Conservation (phyloP, 2,329 filamentous ascomycete genomes). For the Ilyonectria robusta region DNA sequence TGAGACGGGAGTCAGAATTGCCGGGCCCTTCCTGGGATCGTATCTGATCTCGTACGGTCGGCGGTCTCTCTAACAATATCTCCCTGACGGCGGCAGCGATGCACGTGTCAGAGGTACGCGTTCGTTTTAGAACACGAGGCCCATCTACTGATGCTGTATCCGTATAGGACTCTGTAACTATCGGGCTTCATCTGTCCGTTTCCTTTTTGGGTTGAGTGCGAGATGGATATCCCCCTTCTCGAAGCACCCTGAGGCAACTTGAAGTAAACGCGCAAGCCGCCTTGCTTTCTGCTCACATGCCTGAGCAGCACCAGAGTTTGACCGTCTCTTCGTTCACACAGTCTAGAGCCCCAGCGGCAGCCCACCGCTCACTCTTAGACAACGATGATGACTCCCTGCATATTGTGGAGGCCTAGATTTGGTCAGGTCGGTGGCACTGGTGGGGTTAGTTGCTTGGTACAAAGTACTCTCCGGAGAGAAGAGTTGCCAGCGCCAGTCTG, state of each 20-base stretch:
- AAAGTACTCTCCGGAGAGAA: not conserved
- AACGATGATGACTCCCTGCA: constrained; percentile 25
- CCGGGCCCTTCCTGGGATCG: constrained; percentile 1
- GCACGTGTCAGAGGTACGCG: constrained; percentile 14
- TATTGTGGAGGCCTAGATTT: constrained; percentile 20
- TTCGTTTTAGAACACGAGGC: not conserved
- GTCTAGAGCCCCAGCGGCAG: not conserved
- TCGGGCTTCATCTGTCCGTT: constrained; percentile 2
- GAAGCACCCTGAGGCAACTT: not conserved
- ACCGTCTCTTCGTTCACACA: constrained; percentile 4
- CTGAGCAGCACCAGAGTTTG: not conserved
- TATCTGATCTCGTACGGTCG: not conserved
- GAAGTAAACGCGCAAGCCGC: not conserved
- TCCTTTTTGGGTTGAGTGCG: constrained; percentile 7
- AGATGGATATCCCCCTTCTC: not conserved
- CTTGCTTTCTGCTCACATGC: not conserved
- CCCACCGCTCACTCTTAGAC: constrained; percentile 2
- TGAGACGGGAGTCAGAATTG: constrained; percentile 22
- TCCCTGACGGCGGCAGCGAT: not conserved
- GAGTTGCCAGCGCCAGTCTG: constrained; percentile 1
- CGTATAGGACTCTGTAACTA: not conserved
- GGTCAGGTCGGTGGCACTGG: constrained; percentile 6
- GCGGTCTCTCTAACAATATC: constrained; percentile 2
- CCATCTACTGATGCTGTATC: not conserved
- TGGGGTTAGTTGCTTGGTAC: constrained; percentile 7